Base-by-base conservation (phyloP, 257 asterid species). In the Capsicum chinense region DNA sequence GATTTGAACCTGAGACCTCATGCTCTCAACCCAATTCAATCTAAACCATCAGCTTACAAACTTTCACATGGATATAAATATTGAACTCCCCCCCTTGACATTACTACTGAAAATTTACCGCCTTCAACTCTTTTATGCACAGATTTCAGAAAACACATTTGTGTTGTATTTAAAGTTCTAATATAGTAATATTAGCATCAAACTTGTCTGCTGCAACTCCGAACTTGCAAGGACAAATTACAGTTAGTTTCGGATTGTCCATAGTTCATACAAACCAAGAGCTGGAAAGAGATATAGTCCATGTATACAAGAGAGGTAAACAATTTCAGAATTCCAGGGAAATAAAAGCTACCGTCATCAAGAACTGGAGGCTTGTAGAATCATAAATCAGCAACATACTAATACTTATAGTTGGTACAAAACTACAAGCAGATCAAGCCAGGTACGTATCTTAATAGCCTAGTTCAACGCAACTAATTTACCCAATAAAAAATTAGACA, bases 361-460 rank as follows among this genome's bases (percentile, higher is more conserved):
- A 21, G 70, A 64, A 10, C 33, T 64, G 33, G 44, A 64, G 70
- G 70, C 70, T 64, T 64, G 70, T 26, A 64, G 44, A 6, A 47
- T 13, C 15, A 47, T 19, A 71, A 47, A 47, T 73, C 59, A 73
- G 80, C n/a, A 70, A 70, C 79, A 17, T 10, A 70, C 80, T 71
- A 71, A 71, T 71, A 71, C 58, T 10, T 47, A 47, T 71, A 47
- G 58, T 44, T 47, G 58, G 79, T 71, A 44, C 79, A 11, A 37
- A 71, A 71, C 39, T 39, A 47, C 39, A 71, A 52, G 58, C 56
- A 44, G 56, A 71, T 71, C 39, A 71, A 71, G 79, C 58, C 79
- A 47, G 56, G 79, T 44, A 47, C n/a, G 79, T 10, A 47, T 26
- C n/a, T 47, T n/a, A 47, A 47, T 19, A 47, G 80, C 59, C 47